phyloP scores from a whole-genome alignment of 176 grass and related monocot species.

The Neostapfia colusana region DNA sequence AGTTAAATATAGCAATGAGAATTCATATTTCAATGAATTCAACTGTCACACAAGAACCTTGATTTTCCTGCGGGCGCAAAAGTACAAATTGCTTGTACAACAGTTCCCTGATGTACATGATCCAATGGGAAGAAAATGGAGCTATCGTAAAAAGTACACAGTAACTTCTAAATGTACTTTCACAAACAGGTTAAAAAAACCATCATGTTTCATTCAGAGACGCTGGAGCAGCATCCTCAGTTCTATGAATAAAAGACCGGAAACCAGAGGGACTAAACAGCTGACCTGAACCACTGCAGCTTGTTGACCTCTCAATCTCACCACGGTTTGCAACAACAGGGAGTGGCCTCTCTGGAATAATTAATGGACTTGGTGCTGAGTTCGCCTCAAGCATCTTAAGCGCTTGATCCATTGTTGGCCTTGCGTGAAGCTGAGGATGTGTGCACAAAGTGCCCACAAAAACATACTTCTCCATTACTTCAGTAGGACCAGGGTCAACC shows the following conservation, averaged over 20 bases:
- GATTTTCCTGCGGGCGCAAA: constrained; percentile 20
- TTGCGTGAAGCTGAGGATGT: constrained; percentile 84
- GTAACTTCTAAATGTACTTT: constrained; percentile 18
- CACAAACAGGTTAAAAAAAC: background rate
- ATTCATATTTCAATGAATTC: constrained; percentile 23
- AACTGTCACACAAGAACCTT: constrained; percentile 23
- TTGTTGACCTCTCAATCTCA: constrained; percentile 77
- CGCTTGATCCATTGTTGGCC: constrained; percentile 90
- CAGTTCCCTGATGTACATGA: background rate
- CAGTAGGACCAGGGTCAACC: constrained; percentile 55
- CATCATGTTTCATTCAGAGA: constrained; percentile 54
- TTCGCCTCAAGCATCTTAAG: constrained; percentile 86
- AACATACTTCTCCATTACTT: constrained; percentile 88
- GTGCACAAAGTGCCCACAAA: constrained; percentile 66
- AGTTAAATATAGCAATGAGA: constrained; percentile 12
- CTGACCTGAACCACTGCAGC: constrained; percentile 67
- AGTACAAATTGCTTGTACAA: constrained; percentile 32
- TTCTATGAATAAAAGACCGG: constrained; percentile 53
- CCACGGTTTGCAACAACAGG: constrained; percentile 60
- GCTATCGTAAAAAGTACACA: constrained; percentile 5
- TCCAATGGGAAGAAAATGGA: constrained; percentile 7
- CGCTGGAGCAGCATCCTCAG: constrained; percentile 36
- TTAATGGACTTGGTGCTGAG: constrained; percentile 42
- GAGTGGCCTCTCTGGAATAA: constrained; percentile 67
- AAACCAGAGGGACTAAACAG: constrained; percentile 73